A percentile compares a stretch with the other conserved stretches of the same genome.
These are phyloP conservation scores for Chlamydomonas sp. DNA, from an alignment of 139 green algal species.

Conservation along the genomic window DNA sequence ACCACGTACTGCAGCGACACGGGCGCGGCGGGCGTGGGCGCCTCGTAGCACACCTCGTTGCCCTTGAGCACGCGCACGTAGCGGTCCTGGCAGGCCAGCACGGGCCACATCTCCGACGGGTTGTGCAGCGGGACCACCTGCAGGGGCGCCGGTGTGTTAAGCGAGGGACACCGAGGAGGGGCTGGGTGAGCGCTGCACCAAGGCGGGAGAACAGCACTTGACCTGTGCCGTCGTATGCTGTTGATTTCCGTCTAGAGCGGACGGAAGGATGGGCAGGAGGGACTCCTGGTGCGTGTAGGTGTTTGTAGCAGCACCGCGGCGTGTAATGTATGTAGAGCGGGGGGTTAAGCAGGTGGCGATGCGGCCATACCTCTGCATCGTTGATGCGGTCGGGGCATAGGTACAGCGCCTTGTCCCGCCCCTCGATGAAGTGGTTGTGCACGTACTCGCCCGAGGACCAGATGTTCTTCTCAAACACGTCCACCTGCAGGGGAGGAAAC, in stretches of 20 bases:
- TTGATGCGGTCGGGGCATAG: conserved; percentile 78
- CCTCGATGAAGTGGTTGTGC: conserved; percentile 94
- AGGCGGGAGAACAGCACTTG: too few species aligned
- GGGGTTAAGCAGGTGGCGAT: too few species aligned
- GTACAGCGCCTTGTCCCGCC: conserved; percentile 95
- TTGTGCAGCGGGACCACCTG: conserved; percentile 59
- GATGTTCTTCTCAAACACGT: conserved; percentile 51
- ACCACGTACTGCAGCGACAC: conserved; percentile 52
- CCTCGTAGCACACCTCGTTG: conserved; percentile 35
- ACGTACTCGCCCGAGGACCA: conserved; percentile 64
- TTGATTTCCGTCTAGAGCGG: background rate
- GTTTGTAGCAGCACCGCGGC: too few species aligned
- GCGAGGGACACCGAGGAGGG: background rate
- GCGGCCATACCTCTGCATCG: conserved; percentile 57
- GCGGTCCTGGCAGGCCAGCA: conserved; percentile 74
- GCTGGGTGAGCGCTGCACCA: background rate
- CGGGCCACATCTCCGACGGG: conserved; percentile 40
- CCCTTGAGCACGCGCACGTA: conserved; percentile 54
- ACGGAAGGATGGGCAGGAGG: background rate
- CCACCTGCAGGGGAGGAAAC: background rate
- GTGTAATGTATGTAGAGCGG: too few species aligned
- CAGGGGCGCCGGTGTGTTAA: background rate
- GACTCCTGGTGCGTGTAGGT: background rate
- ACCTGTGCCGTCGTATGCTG: too few species aligned
- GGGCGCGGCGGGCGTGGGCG: conserved; percentile 60